Conservation (phyloP, 2,329 filamentous ascomycete genomes). For the Xylogone sp. region DNA sequence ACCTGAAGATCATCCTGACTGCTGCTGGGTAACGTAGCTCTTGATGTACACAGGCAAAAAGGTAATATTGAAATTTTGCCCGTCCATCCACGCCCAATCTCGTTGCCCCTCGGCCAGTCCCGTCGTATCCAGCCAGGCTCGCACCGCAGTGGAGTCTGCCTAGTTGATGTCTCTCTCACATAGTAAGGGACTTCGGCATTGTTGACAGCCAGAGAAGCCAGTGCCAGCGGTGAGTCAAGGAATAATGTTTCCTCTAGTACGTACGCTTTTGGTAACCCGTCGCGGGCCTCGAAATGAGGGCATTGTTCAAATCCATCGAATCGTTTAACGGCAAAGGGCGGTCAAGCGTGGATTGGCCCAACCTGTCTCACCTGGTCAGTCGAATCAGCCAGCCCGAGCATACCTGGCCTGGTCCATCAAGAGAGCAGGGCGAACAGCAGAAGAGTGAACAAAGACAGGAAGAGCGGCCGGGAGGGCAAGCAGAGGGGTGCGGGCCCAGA, state of each 20-base stretch:
- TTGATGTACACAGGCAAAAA: background rate
- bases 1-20: background rate
- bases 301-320: slow-evolving; percentile 21
- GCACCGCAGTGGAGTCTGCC: background rate
- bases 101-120: background rate
- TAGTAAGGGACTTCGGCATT: background rate
- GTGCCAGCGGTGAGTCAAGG: slow-evolving; percentile 11
- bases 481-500: background rate
- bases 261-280: background rate
- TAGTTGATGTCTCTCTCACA: no score
- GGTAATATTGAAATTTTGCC: background rate
- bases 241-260: background rate
- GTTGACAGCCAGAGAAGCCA: slow-evolving; percentile 4
- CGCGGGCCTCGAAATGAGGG: slow-evolving; percentile 6
- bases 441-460: background rate
- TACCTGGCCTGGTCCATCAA: background rate
- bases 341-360: slow-evolving; percentile 28
- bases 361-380: background rate
- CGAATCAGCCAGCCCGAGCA: background rate
- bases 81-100: slow-evolving; percentile 2
- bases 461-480: background rate
- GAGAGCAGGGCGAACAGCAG: no score
- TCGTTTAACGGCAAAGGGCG: slow-evolving; percentile 20
- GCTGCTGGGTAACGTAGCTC: background rate
- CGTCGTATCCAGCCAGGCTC: background rate